These are phyloP conservation scores for Clitocybe nebularis DNA, from an alignment of 1,284 basidiomycete genomes.

Conservation along the genomic window DNA sequence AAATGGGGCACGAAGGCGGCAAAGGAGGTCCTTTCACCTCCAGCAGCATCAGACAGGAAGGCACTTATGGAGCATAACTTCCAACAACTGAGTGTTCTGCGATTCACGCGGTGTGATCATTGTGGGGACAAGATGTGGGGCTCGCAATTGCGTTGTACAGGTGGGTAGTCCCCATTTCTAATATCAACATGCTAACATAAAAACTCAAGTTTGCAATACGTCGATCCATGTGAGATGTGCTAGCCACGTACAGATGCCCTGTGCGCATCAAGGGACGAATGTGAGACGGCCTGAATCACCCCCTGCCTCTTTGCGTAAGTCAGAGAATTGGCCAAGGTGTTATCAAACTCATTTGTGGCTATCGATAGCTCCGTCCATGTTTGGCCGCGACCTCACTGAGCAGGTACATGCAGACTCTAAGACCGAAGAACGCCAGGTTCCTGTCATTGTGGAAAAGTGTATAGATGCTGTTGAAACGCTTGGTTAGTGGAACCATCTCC, in stretches of 20 bases:
- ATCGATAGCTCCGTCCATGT: conserved; percentile 78
- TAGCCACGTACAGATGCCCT: conserved; percentile 53
- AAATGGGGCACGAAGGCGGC: conserved; percentile 62
- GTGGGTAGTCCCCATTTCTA: too few species aligned
- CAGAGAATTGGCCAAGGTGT: not conserved
- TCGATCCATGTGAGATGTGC: conserved; percentile 75
- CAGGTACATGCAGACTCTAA: conserved; percentile 76
- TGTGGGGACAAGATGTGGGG: conserved; percentile 99
- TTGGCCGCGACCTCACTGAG: conserved; percentile 83
- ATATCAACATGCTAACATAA: too few species aligned
- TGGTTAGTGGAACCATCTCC: conserved; percentile 49
- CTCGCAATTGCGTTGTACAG: conserved; percentile 83
- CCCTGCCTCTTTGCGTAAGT: conserved; percentile 49
- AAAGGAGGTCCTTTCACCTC: conserved; percentile 30
- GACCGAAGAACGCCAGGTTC: conserved; percentile 63
- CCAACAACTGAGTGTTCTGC: conserved; percentile 84
- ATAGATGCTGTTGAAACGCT: conserved; percentile 86
- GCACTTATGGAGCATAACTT: conserved; percentile 73
- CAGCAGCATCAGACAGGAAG: conserved; percentile 33
- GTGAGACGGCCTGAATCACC: conserved; percentile 35
- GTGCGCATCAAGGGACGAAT: conserved; percentile 48
- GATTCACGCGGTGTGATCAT: conserved; percentile 90
- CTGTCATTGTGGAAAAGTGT: conserved; percentile 92
- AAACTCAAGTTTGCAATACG: conserved; percentile 62
- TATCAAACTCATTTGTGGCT: not conserved